Evolutionary conservation across 2,329 filamentous ascomycete species (phyloP), one percentile per base, ranked within the genome.

Genomic region (Colletotrichum sp.): DNA sequence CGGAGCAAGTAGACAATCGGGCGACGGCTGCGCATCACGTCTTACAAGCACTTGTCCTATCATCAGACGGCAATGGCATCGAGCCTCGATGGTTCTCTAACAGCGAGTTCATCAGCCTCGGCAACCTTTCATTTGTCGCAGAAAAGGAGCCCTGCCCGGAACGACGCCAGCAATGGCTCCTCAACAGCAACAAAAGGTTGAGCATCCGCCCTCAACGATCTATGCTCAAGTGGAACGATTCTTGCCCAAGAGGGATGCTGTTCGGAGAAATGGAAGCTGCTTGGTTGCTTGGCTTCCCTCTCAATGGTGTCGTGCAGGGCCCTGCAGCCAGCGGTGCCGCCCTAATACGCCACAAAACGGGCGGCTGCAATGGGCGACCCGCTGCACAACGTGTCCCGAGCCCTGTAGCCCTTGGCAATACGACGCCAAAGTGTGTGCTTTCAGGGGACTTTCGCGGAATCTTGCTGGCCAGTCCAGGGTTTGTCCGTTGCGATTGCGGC

Each of bases 251-350:
- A 28, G 30, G 16, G 28, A 57, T 15, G 64, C 57, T 36, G 55
- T 21, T 65, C 73, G 73, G 73, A 76, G 73, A 68, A 76, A 76
- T 72, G 73, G 73, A 76, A 76, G 63, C 26, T 72, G 62, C 62
- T 67, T 63, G 55, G 68, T 67, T 57, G 18, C 59, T 55, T 52
- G 44, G 44, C 44, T 32, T 49, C 5, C 16, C 15, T 68, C 65
- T 21, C 55, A 18, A 52, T 24, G 36, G 12, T 21, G 49, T 39
- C 49, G 39, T 26, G 68, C 73, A 65, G 70, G 73, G 73, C 30
- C 70, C 63, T 72, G 64, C 63, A 30, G 67, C 49, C 16, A 67
- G 44, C 60, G 60, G 34, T 26, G 62, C 72, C 28, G 60, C 60
- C 59, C 60, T 71, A 60, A 39, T 57, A 57, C 39, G 55, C 68